Evolutionary conservation across 2,329 filamentous ascomycete species (phyloP).

Genomic region (Pseudogymnoascus sp.): DNA sequence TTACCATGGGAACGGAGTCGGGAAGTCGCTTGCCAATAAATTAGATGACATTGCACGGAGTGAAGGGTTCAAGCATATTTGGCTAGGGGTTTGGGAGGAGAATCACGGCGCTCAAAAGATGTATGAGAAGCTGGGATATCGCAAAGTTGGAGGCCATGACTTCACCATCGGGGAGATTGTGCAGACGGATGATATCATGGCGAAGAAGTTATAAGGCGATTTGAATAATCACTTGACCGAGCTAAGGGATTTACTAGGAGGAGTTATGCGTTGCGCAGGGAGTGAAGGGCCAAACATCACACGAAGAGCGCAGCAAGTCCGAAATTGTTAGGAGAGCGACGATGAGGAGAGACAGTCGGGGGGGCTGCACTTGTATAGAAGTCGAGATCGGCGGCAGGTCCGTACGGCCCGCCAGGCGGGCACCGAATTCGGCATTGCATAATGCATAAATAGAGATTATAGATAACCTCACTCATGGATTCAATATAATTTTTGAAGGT

Average conservation of each 20-base stretch:
- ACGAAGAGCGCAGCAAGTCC: no score
- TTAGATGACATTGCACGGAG: slow-evolving; percentile 30
- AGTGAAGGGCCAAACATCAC: no score
- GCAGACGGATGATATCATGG: slow-evolving; percentile 37
- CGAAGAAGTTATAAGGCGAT: slow-evolving; percentile 26
- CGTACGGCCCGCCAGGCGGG: no score
- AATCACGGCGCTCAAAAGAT: slow-evolving; percentile 32
- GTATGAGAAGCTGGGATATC: slow-evolving; percentile 36
- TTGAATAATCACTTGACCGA: not conserved
- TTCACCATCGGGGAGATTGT: slow-evolving; percentile 35
- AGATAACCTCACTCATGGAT: not conserved
- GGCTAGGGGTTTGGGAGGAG: slow-evolving; percentile 42
- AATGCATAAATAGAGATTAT: no score
- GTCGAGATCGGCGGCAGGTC: no score
- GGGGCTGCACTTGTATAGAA: no score
- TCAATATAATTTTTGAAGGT: not conserved
- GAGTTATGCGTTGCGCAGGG: no score
- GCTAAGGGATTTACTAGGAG: no score
- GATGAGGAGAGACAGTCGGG: no score
- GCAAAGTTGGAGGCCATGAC: slow-evolving; percentile 33
- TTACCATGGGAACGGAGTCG: slow-evolving; percentile 34
- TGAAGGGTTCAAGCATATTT: slow-evolving; percentile 33
- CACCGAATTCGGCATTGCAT: no score
- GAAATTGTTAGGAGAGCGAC: no score
- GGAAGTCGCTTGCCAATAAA: slow-evolving; percentile 26